Percentiles rank a stretch among this genome's conserved stretches.
phyloP scores from a whole-genome alignment of 2,329 filamentous ascomycete genomes.

The Pseudogymnoascus sp. region DNA sequence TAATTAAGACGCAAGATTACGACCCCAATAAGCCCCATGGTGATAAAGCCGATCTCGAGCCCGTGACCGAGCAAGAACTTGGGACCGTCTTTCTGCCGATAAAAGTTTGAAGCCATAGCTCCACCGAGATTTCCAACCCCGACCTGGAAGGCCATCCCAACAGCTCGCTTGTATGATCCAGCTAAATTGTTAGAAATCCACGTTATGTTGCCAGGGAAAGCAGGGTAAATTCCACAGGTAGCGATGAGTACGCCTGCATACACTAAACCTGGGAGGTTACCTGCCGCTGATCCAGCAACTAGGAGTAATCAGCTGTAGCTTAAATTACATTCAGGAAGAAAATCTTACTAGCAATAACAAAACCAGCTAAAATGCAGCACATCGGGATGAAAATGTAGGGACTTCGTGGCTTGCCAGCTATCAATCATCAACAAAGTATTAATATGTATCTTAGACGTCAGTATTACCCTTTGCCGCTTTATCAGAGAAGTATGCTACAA shows the following conservation, averaged over 20 bases:
- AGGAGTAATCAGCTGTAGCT: conserved; percentile 27
- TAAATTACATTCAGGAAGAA: too few relatives aligned
- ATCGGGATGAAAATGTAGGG: conserved; percentile 51
- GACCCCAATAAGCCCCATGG: conserved; percentile 35
- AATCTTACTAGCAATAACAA: conserved; percentile 30
- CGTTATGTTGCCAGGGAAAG: conserved; percentile 38
- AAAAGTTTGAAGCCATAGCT: conserved; percentile 66
- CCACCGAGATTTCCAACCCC: conserved; percentile 51
- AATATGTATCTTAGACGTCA: conserved; percentile 43
- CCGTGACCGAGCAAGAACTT: conserved; percentile 42
- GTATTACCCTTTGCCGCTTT: conserved; percentile 46
- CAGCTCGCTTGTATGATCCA: conserved; percentile 47
- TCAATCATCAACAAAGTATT: conserved; percentile 40
- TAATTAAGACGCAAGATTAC: not conserved
- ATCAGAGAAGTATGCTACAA: conserved; percentile 52
- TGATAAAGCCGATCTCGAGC: conserved; percentile 43
- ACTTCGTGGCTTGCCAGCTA: conserved; percentile 37
- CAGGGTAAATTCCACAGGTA: conserved; percentile 36
- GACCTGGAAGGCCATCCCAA: conserved; percentile 58
- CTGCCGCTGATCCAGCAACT: conserved; percentile 24
- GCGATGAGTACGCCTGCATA: conserved; percentile 39
- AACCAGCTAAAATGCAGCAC: conserved; percentile 46
- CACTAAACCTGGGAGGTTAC: conserved; percentile 32
- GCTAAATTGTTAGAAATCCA: conserved; percentile 51
- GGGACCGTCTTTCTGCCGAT: conserved; percentile 43